These are phyloP conservation scores for Lipomyces sp. DNA, from an alignment of 805 yeast species.

Conservation along the genomic window DNA sequence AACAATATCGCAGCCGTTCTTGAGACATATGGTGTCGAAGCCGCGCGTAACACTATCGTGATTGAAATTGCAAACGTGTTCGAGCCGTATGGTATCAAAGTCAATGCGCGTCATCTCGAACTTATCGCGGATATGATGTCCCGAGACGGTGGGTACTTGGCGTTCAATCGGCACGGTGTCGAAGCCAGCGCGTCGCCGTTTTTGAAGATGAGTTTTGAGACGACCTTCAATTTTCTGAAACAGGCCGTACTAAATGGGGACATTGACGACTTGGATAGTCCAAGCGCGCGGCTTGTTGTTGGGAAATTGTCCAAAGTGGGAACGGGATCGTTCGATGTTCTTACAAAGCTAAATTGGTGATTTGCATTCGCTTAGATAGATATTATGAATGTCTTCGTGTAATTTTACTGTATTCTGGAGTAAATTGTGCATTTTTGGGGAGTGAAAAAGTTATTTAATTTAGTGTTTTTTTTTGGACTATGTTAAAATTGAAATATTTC, in stretches of 20 bases:
- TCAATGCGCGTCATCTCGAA: conserved; percentile 91
- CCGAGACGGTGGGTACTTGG: conserved; percentile 93
- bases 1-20: conserved; percentile 93
- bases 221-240: conserved; percentile 95
- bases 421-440: neutral
- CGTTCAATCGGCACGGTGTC: conserved; percentile 98
- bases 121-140: conserved; percentile 99
- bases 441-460: neutral
- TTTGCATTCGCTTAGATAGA: neutral
- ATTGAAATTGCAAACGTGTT: conserved; percentile 95
- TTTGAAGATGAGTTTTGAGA: conserved; percentile 98
- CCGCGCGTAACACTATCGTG: conserved; percentile 96
- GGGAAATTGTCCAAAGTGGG: conserved; percentile 93
- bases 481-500: neutral
- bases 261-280: conserved; percentile 83
- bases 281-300: conserved; percentile 89
- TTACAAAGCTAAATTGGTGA: conserved; percentile 27
- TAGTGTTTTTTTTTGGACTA: neutral
- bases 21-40: conserved; percentile 95
- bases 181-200: conserved; percentile 93
- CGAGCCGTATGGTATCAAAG: conserved; percentile 93
- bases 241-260: conserved; percentile 94
- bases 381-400: neutral
- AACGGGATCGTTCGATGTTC: conserved; percentile 91
- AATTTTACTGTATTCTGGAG: neutral